phyloP scores from a whole-genome alignment of 306 rosid genomes.

The Rosa multiflora region DNA sequence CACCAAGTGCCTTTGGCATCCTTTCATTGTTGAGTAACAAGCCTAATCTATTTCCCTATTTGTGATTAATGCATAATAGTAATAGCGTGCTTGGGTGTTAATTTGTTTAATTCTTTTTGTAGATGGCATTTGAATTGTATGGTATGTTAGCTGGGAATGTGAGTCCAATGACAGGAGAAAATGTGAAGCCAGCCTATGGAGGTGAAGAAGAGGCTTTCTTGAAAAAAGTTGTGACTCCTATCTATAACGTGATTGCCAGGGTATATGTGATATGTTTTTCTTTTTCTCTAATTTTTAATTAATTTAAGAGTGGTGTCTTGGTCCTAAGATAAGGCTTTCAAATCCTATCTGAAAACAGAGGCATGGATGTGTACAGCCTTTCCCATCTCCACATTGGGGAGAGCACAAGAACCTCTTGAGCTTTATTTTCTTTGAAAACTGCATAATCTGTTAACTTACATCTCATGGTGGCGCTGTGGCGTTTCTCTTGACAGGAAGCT shows the following conservation, averaged over 20 bases:
- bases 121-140: conserved; percentile 99
- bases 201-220: conserved; percentile 95
- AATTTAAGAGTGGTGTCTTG: conserved; percentile 13
- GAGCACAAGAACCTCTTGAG: neutral
- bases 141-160: conserved; percentile 99
- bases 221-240: conserved; percentile 88
- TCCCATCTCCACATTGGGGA: neutral
- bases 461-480: conserved; percentile 12
- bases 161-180: conserved; percentile 98
- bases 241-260: conserved; percentile 89
- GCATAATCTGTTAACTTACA: conserved; percentile 6
- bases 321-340: neutral
- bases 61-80: too few relatives aligned
- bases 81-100: conserved; percentile 14
- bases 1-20: neutral
- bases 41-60: too few relatives aligned
- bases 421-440: neutral
- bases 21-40: neutral
- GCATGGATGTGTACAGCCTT: neutral
- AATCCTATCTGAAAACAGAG: neutral
- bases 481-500: conserved; percentile 66
- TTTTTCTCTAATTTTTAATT: neutral
- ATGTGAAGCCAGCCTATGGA: conserved; percentile 96
- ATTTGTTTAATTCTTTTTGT: conserved; percentile 31
- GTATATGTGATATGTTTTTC: conserved; percentile 34